Base-by-base conservation (phyloP, 208 protist species). In the Jaenimonas drosophilae region DNA sequence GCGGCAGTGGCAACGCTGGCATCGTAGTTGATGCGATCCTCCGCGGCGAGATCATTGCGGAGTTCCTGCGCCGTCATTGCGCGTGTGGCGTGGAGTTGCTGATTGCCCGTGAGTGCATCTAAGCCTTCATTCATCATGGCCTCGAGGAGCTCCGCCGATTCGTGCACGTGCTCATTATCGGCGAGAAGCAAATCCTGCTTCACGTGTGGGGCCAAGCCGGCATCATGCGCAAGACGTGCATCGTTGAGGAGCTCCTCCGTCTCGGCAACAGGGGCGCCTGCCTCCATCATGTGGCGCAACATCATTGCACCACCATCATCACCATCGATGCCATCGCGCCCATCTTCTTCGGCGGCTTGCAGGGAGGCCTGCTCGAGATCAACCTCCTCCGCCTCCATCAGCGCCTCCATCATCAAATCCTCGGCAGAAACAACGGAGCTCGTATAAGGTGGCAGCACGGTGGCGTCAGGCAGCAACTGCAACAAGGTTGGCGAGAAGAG, bases 401-500 rank as follows among this genome's bases (percentile, higher is more conserved):
- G 59, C 17, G 68, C 76, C 57, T 81, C 66, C 45, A 64, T 59
- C 61, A 91, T 70, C 25, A 91, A 52, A 12, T 84, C 59, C 21
- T 82, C 58, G 7, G 77, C 67, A 2, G 75, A 75, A 49, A 88
- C 62, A 3, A 85, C 56, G 4, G 76, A 48, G 3, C 71, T 59
- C 14, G 62, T 69, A 65, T 84, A 88, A 19, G 82, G 37, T 4
- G 77, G 82, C 38, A 91, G 59, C 48, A 80, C 59, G 17, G 76
- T 91, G 7, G 82, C 69, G 44, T 91, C 82, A 6, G 82, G 82
- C 33, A 91, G 71, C 14, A 91, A 70, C 47, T 87, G 82, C 52
- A 85, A 62, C 34, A 91, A 59, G 30, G 82, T 91, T 0, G 82
- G 70, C 19, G 82, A 86, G 50, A 91, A 64, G 23, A 91, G 60